Base-by-base conservation (phyloP, 1,284 basidiomycete genomes). In the Ustanciosporium gigantosporum region DNA sequence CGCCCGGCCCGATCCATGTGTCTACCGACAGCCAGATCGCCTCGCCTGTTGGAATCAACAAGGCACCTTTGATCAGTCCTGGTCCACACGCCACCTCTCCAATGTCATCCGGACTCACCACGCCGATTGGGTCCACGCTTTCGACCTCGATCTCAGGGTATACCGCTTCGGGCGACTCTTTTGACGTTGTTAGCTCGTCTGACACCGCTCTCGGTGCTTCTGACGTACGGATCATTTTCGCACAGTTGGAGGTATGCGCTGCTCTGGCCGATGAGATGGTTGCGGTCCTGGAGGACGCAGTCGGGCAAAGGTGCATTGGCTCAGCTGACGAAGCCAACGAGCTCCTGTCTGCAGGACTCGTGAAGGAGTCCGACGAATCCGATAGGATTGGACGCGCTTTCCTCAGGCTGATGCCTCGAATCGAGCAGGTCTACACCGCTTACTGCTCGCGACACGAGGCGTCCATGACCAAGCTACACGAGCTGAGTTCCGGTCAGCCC, bases 401-500 rank as follows among this genome's bases (percentile, higher is more conserved):
- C 73, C 80, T 88, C 17, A 81, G 84, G 40, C 83, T 86, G 87
- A 85, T 90, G 36, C 86, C 89, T 7, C 82, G 83, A 25, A 81
- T 95, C 55, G 87, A 90, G 70, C 83, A 84, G 4, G 84, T 88
- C 15, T 95, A 92, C 79, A 87, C 85, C 72, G 82, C 84, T 20
- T 95, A 95, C 80, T 95, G 94, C 78, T 88, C 89, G 3, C 85
- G 87, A 31, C 91, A 95, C 74, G 83, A 88, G 2, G 82, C 82
- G 3, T 90, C 91, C 3, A 82, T 89, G 44, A 81, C 84, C 17
- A 88, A 89, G 55, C 60, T 79, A 19, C 73, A 78, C 16, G 74
- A 77, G 35, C 64, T 80, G 8, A 38, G 53, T 11, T 59, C 48
- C 11, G 50, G 59, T 2, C 69, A 77, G 2, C 51, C 64, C 8